These are phyloP conservation scores for Anacardium occidentale DNA, from an alignment of 345 rosid species.

Conservation along the genomic window DNA sequence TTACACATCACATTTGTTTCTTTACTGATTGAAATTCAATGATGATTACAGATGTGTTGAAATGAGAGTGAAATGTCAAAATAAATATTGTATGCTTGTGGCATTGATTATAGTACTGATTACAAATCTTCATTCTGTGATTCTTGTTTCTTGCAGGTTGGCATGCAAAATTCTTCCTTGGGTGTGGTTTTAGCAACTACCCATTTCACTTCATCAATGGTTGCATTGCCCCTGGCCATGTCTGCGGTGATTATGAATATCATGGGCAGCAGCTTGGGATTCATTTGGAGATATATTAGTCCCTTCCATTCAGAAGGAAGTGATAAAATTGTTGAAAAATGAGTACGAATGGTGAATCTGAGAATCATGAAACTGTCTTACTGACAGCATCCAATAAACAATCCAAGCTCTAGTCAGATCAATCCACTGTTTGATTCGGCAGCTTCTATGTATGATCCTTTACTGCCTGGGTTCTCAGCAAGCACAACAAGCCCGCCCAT, in stretches of 20 bases:
- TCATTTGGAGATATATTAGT: constrained; percentile 48
- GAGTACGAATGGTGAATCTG: neutral
- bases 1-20: neutral
- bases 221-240: constrained; percentile 55
- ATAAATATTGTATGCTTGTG: too few relatives aligned
- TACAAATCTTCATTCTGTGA: neutral
- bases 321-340: constrained; percentile 13
- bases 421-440: too few relatives aligned
- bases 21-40: neutral
- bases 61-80: neutral
- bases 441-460: too few relatives aligned
- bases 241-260: constrained; percentile 71
- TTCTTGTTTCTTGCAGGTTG: constrained; percentile 38
- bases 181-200: constrained; percentile 65
- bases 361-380: neutral
- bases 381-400: too few relatives aligned
- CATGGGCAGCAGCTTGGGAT: constrained; percentile 59
- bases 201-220: constrained; percentile 61
- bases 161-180: constrained; percentile 71
- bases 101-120: neutral
- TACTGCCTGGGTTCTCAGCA: too few relatives aligned
- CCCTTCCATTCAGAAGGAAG: constrained; percentile 24
- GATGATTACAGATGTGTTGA: neutral
- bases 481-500: too few relatives aligned
- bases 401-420: too few relatives aligned